Base-by-base conservation (phyloP, 2,329 filamentous ascomycete species). In the Nemania sp. region DNA sequence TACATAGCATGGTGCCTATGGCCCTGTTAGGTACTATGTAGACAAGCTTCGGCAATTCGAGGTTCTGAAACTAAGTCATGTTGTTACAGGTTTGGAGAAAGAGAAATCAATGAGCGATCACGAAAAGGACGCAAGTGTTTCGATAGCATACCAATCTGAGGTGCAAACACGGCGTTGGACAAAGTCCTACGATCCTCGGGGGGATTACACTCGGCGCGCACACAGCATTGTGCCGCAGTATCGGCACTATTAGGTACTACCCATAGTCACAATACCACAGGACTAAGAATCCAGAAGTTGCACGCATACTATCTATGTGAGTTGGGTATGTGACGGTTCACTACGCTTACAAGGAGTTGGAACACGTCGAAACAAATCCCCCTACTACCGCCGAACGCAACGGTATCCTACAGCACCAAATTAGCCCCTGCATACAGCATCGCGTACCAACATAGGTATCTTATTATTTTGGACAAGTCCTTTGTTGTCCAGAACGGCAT, bases 401-500 rank as follows among this genome's bases (percentile, higher is more conserved):
- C 11, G 13, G 24, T 52, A 27, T n/a, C 8, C n/a, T 4, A 47
- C 49, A 6, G 11, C 5, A 20, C 20, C 13, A 20, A 54, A 4
- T 35, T 54, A 54, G 15, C 52, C 52, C 52, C 52, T 54, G 52
- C 52, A 54, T 54, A 54, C 52, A 52, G 47, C 43, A 11, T 24
- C 18, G 43, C 43, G 24, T 24, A 24, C 41, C 41, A 2, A 45
- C 18, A 1, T 18, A n/a, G n/a, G 13, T 45, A 45, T n/a, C 15
- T 10, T 24, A 43, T 15, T 32, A 18, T 45, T 5, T 35, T 49
- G 27, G 29, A 32, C n/a, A 24, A 22, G 32, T 38, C 18, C 10
- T 10, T n/a, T 27, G 61, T n/a, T 27, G 61, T 57, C 61, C 47
- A 63, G 61, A 66, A 55, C 24, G 53, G 35, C 59, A 45, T 20